Conservation (phyloP, 306 rosid species). For the Malus asiatica region DNA sequence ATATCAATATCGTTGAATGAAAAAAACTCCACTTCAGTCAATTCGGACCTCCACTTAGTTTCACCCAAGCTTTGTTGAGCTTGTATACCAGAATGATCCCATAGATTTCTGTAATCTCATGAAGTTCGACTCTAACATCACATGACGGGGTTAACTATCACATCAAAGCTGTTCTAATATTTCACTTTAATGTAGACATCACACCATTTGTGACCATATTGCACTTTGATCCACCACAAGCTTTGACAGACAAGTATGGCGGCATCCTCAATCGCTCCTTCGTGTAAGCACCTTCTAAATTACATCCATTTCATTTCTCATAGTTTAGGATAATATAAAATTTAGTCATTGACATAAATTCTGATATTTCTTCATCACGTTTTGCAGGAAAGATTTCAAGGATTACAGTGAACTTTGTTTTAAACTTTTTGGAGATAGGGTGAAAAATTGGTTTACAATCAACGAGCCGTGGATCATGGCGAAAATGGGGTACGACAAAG, state of each 20-base stretch:
- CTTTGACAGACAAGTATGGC: neutral
- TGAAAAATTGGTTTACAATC: slow-evolving; percentile 14
- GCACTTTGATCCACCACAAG: slow-evolving; percentile 16
- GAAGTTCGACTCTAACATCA: too few relatives aligned
- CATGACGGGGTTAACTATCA: too few relatives aligned
- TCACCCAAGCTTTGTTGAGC: too few relatives aligned
- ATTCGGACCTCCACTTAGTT: too few relatives aligned
- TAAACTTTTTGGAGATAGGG: slow-evolving; percentile 3
- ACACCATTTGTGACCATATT: slow-evolving; percentile 3
- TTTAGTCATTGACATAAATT: too few relatives aligned
- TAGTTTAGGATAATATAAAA: neutral
- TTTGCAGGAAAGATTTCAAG: slow-evolving; percentile 2
- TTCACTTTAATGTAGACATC: neutral
- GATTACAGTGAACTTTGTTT: slow-evolving; percentile 12
- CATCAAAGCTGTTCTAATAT: too few relatives aligned
- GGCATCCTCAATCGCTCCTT: neutral
- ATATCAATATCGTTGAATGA: too few relatives aligned
- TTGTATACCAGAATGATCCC: too few relatives aligned
- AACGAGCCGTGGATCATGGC: neutral
- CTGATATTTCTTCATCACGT: too few relatives aligned
- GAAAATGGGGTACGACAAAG: neutral
- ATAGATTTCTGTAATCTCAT: too few relatives aligned
- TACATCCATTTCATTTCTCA: neutral
- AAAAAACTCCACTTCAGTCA: too few relatives aligned
- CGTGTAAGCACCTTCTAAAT: neutral